A percentile compares a stretch with the other conserved stretches of the same genome.
Conservation (phyloP, 768 basidiomycete genomes). For the Atractiella rhizophila region DNA sequence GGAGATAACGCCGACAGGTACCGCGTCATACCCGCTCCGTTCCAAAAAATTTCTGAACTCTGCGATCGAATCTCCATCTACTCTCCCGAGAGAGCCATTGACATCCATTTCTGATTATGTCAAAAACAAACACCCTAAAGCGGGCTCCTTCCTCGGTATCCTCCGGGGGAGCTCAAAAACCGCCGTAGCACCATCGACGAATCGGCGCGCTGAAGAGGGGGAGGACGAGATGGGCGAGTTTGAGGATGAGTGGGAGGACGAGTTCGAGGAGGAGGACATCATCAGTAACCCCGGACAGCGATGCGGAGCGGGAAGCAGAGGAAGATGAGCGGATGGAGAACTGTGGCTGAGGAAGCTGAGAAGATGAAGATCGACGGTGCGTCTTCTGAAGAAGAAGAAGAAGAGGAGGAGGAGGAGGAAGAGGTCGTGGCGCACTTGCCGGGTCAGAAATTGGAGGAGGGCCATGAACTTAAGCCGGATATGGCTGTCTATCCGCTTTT, state of each 20-base stretch:
- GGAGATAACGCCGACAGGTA: too few species aligned
- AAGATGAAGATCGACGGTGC: constrained; percentile 20
- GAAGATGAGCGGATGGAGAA: constrained; percentile 23
- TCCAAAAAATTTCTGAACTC: too few species aligned
- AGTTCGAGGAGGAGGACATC: constrained; percentile 71
- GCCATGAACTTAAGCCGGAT: constrained; percentile 77
- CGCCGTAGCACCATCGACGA: too few species aligned
- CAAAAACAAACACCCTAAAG: too few species aligned
- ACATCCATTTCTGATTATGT: too few species aligned
- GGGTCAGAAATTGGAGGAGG: constrained; percentile 43
- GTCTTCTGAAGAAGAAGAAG: constrained; percentile 18
- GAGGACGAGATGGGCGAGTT: constrained; percentile 28
- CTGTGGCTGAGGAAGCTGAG: constrained; percentile 18
- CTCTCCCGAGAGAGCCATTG: too few species aligned
- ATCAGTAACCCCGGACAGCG: constrained; percentile 37
- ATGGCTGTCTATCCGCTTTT: constrained; percentile 89
- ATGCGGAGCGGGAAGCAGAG: constrained; percentile 20
- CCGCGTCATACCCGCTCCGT: too few species aligned
- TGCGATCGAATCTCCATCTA: too few species aligned
- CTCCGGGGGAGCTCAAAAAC: too few species aligned
- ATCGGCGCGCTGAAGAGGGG: constrained; percentile 15
- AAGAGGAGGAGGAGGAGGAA: constrained; percentile 51
- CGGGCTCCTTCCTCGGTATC: too few species aligned
- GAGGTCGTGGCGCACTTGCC: constrained; percentile 20
- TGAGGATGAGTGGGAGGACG: constrained; percentile 96